Evolutionary conservation across 495 filamentous ascomycete genomes (phyloP).

Genomic region (Bryoglossum gracile): DNA sequence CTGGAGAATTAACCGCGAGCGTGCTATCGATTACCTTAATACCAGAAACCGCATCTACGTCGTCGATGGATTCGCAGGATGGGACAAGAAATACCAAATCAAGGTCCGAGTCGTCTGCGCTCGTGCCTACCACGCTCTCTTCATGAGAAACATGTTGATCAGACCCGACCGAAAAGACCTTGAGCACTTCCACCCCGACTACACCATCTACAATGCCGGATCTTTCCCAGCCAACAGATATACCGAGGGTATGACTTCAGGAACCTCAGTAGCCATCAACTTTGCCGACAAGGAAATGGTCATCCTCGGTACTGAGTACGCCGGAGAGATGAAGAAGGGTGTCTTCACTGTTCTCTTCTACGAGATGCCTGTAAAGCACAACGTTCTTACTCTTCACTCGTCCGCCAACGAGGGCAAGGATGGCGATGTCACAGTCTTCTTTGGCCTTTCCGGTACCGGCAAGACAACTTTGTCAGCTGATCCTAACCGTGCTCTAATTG

Average conservation of each 20-base stretch:
- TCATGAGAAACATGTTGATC: constrained; percentile 99
- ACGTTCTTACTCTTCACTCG: constrained; percentile 93
- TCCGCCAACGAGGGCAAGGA: constrained; percentile 85
- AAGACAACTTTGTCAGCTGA: constrained; percentile 98
- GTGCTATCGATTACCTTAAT: constrained; percentile 97
- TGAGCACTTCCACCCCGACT: constrained; percentile 95
- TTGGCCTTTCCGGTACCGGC: constrained; percentile 95
- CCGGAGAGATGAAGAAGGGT: constrained; percentile 99
- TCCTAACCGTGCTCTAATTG: constrained; percentile 90
- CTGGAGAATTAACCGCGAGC: constrained; percentile 99
- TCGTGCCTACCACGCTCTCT: constrained; percentile 97
- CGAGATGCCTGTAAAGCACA: constrained; percentile 99
- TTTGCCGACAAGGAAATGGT: constrained; percentile 94
- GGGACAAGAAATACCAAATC: constrained; percentile 98
- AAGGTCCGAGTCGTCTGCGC: constrained; percentile 96
- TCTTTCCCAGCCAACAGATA: constrained; percentile 98
- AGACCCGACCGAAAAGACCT: constrained; percentile 84
- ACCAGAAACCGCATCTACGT: constrained; percentile 98
- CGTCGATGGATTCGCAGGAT: constrained; percentile 92
- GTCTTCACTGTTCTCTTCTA: constrained; percentile 99
- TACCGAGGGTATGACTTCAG: constrained; percentile 96
- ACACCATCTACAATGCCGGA: constrained; percentile 99
- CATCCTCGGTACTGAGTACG: constrained; percentile 97
- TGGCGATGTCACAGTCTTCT: constrained; percentile 96
- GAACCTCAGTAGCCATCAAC: constrained; percentile 80